A percentile compares a stretch with the other conserved stretches of the same genome.
These are phyloP conservation scores for Tuber melanosporum DNA, from an alignment of 495 filamentous ascomycete genomes.

Conservation along the genomic window DNA sequence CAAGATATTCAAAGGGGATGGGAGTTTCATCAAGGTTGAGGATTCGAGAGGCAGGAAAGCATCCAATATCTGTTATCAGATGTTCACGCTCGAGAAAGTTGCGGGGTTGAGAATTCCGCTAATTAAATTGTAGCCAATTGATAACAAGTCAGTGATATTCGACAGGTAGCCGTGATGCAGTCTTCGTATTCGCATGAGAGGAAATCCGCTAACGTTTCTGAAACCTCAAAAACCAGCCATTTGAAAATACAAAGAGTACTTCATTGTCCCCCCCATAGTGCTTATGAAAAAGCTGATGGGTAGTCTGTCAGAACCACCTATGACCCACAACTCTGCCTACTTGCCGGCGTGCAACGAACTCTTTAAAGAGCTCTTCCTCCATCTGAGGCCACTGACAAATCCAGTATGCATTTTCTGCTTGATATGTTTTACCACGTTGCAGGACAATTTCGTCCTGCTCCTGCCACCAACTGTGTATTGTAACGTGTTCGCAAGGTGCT, in stretches of 20 bases:
- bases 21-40: slow-evolving; percentile 6
- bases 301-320: neutral
- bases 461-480: neutral
- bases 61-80: neutral
- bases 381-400: neutral
- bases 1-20: neutral
- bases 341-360: neutral
- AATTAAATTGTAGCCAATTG: slow-evolving; percentile 8
- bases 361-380: neutral
- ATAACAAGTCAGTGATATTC: slow-evolving; percentile 4
- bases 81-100: neutral
- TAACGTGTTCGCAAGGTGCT: too few relatives aligned
- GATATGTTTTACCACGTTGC: neutral
- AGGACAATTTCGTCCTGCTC: neutral
- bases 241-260: neutral
- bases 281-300: neutral
- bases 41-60: neutral
- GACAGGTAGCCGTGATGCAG: neutral
- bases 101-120: slow-evolving; percentile 6
- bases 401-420: neutral
- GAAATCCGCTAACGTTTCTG: neutral
- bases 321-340: neutral
- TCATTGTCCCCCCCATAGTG: neutral
- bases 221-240: neutral
- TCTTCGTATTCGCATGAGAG: neutral